phyloP scores from a whole-genome alignment of 768 basidiomycete genomes.

The Boletus eberwhitei region DNA sequence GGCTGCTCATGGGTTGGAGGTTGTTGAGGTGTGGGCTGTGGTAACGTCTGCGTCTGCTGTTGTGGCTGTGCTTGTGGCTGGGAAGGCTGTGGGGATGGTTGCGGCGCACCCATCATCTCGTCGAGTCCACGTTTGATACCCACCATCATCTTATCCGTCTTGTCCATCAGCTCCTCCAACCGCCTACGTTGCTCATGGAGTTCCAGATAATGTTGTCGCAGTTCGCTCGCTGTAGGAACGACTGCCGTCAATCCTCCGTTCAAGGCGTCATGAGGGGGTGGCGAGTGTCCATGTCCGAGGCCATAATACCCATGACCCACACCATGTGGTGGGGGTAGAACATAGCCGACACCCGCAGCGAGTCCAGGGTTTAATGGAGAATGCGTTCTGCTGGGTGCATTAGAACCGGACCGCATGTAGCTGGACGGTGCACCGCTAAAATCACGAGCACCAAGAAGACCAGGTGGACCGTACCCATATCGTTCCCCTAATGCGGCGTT shows the following conservation, averaged over 20 bases:
- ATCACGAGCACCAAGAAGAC: constrained; percentile 31
- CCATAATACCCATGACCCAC: constrained; percentile 36
- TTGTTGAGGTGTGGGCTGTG: constrained; percentile 23
- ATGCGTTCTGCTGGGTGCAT: constrained; percentile 70
- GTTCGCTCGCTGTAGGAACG: constrained; percentile 52
- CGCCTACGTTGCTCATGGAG: constrained; percentile 59
- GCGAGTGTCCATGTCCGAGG: constrained; percentile 38
- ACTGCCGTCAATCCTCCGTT: constrained; percentile 24
- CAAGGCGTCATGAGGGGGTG: constrained; percentile 33
- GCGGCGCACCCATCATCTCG: constrained; percentile 54
- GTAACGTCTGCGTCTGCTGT: constrained; percentile 21
- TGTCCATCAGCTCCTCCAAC: constrained; percentile 72
- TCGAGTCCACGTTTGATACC: constrained; percentile 73
- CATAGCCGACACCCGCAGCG: constrained; percentile 38
- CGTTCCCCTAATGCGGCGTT: constrained; percentile 39
- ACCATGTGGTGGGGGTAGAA: constrained; percentile 38
- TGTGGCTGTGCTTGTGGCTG: constrained; percentile 24
- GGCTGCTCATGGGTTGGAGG: constrained; percentile 29
- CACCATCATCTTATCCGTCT: constrained; percentile 70
- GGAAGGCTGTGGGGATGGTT: constrained; percentile 21
- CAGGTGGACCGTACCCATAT: constrained; percentile 37
- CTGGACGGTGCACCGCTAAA: constrained; percentile 44
- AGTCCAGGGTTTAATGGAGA: constrained; percentile 59
- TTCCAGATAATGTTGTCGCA: constrained; percentile 69
- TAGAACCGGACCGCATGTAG: constrained; percentile 62